Evolutionary conservation across 2,329 filamentous ascomycete genomes (phyloP).

Genomic region (Emmonsiellopsis sp.): DNA sequence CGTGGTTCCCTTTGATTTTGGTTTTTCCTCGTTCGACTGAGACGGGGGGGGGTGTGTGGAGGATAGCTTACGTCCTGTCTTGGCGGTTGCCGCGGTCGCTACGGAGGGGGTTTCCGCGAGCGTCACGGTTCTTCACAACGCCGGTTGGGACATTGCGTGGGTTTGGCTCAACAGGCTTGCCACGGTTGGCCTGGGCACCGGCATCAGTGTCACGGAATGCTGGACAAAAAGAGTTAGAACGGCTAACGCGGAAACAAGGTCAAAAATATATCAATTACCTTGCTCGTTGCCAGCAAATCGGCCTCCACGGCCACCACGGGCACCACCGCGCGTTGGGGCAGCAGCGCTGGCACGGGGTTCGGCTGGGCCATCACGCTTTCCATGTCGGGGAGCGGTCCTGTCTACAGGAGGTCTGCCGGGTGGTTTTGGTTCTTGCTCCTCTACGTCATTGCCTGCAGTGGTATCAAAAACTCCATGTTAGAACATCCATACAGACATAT

Average conservation of each 20-base stretch:
- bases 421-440: conserved; percentile 61
- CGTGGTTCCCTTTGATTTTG: not conserved
- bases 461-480: conserved; percentile 14
- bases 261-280: conserved; percentile 46
- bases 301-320: conserved; percentile 40
- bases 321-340: conserved; percentile 17
- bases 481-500: conserved; percentile 7
- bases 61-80: conserved; percentile 46
- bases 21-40: conserved; percentile 10
- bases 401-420: conserved; percentile 76
- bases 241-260: conserved; percentile 2
- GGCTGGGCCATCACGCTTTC: conserved; percentile 80
- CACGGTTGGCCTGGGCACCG: conserved; percentile 73
- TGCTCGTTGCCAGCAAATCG: conserved; percentile 68
- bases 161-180: conserved; percentile 65
- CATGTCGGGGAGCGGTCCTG: conserved; percentile 65
- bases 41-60: conserved; percentile 11
- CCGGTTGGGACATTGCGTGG: conserved; percentile 31
- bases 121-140: conserved; percentile 43
- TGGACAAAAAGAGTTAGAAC: conserved; percentile 30
- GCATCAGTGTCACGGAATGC: conserved; percentile 84
- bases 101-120: conserved; percentile 47
- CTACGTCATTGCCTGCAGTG: conserved; percentile 56
- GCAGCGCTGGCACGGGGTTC: conserved; percentile 25
- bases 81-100: conserved; percentile 57